phyloP scores from a whole-genome alignment of 176 grass and related monocot genomes.

The Rhynchospora breviuscula region DNA sequence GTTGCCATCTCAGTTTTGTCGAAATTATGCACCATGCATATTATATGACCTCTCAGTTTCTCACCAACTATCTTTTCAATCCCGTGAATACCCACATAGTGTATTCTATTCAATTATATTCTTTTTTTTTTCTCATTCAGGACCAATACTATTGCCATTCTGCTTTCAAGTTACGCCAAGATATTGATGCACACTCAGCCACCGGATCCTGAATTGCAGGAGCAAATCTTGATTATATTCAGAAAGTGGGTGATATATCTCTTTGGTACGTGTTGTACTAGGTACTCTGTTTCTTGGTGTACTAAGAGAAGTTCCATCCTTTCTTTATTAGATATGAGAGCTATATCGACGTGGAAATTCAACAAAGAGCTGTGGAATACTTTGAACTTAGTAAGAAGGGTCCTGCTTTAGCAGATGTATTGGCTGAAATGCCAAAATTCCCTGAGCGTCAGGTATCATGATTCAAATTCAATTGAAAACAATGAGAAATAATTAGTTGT shows the following conservation, averaged over 20 bases:
- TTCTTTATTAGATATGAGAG: conserved; percentile 72
- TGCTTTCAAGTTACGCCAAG: conserved; percentile 94
- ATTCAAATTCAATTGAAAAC: background rate
- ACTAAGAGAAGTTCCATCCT: conserved; percentile 7
- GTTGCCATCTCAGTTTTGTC: conserved; percentile 27
- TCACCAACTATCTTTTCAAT: background rate
- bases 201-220: conserved; percentile 81
- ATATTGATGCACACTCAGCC: conserved; percentile 90
- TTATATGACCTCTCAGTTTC: background rate
- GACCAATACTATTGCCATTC: conserved; percentile 87
- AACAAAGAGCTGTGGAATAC: conserved; percentile 97
- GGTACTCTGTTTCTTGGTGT: conserved; percentile 16
- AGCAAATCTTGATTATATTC: conserved; percentile 82
- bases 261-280: conserved; percentile 11
- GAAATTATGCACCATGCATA: too few relatives aligned
- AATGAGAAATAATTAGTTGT: background rate
- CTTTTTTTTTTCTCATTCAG: conserved; percentile 41
- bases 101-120: background rate
- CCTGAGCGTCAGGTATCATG: conserved; percentile 74
- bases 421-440: conserved; percentile 99
- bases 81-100: background rate
- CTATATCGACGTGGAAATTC: conserved; percentile 97
- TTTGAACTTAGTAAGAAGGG: conserved; percentile 89
- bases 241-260: conserved; percentile 58
- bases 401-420: conserved; percentile 73